A percentile compares a stretch with the other conserved stretches of the same genome.
These are phyloP conservation scores for Ambrosiella xylebori DNA, from an alignment of 2,329 filamentous ascomycete genomes.

Conservation along the genomic window DNA sequence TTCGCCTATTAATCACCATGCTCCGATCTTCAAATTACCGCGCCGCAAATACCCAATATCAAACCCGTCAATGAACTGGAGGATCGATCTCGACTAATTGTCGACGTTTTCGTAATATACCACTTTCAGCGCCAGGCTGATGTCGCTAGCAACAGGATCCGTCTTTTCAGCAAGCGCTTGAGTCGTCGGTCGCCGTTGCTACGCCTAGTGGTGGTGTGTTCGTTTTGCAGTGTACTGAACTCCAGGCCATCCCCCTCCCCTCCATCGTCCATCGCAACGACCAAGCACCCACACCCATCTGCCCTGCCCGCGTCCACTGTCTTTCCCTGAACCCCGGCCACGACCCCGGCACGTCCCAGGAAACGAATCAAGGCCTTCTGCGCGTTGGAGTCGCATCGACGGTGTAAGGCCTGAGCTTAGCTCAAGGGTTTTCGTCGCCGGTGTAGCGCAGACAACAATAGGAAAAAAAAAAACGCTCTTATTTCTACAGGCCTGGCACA, in stretches of 20 bases:
- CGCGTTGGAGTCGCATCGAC: slow-evolving; percentile 8
- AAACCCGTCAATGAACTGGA: not conserved
- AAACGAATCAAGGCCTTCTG: slow-evolving; percentile 12
- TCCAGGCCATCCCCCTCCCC: not conserved
- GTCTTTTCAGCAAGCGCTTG: not conserved
- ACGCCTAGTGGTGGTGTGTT: not conserved
- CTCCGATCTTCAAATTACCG: not conserved
- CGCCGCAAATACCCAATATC: not conserved
- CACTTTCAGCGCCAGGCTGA: not conserved
- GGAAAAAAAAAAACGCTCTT: slow-evolving; percentile 5
- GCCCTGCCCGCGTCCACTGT: not conserved
- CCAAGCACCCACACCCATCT: not conserved
- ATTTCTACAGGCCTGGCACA: slow-evolving; percentile 3
- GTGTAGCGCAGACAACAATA: not conserved
- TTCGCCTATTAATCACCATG: not conserved
- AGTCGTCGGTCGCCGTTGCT: not conserved
- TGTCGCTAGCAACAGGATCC: not conserved
- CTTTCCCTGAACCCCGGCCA: not conserved
- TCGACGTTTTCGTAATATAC: not conserved
- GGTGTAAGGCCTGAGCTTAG: slow-evolving; percentile 10
- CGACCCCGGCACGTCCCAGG: not conserved
- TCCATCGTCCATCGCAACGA: not conserved
- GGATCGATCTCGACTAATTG: not conserved
- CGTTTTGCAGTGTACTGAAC: not conserved
- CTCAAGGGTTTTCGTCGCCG: slow-evolving; percentile 1